Evolutionary conservation across 2,329 filamentous ascomycete genomes (phyloP).

Genomic region (Neofusicoccum parvum): DNA sequence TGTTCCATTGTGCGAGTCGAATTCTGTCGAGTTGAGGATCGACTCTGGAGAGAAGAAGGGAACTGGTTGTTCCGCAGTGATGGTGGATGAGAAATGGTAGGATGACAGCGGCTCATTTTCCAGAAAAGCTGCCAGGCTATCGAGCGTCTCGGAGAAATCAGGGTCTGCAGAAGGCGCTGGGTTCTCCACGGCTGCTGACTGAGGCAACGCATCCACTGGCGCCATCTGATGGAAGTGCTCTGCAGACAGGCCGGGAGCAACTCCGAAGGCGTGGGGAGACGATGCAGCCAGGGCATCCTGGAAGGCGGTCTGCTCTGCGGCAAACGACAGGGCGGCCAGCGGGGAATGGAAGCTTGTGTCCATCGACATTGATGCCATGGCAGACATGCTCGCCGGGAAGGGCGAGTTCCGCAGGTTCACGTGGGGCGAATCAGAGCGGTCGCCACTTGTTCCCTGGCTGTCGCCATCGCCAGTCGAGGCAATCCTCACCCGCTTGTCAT

Average conservation of each 20-base stretch:
- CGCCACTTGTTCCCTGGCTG: background rate
- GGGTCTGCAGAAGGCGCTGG: conserved; percentile 11
- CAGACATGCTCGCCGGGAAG: background rate
- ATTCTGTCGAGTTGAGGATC: conserved; percentile 34
- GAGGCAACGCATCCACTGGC: background rate
- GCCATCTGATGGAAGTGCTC: background rate
- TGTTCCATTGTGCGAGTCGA: conserved; percentile 25
- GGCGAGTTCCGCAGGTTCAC: background rate
- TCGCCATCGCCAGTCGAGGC: too few species aligned
- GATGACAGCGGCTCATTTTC: conserved; percentile 41
- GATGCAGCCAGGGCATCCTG: conserved; percentile 7
- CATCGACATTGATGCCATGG: background rate
- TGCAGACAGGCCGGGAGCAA: background rate
- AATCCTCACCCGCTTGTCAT: conserved; percentile 4
- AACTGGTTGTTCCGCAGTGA: conserved; percentile 45
- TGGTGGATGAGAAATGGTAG: conserved; percentile 43
- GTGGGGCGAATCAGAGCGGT: background rate
- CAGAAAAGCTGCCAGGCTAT: conserved; percentile 42
- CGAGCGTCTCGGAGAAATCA: conserved; percentile 34
- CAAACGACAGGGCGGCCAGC: background rate
- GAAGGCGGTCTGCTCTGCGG: conserved; percentile 4
- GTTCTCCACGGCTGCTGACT: conserved; percentile 25
- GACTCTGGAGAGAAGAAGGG: conserved; percentile 46
- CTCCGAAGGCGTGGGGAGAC: background rate
- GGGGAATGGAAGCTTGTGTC: conserved; percentile 7